Evolutionary conservation across 1,284 basidiomycete species (phyloP).

Genomic region (Ceratobasidium sp.): DNA sequence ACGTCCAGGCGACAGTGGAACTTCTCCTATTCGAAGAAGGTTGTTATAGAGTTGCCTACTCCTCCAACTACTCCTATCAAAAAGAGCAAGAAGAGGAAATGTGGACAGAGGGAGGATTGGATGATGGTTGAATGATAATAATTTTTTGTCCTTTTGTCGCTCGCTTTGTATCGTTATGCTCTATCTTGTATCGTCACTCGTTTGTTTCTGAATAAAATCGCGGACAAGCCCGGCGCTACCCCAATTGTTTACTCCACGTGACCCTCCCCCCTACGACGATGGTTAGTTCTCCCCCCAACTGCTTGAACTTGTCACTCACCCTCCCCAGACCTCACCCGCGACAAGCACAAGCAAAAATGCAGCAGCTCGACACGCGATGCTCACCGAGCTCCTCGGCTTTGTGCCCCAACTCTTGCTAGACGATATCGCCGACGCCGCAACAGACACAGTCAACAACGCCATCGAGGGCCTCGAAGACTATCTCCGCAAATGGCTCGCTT

Average conservation of each 20-base stretch:
- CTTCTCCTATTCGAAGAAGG: too few relatives aligned
- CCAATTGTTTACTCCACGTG: background rate
- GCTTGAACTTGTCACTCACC: background rate
- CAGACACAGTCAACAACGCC: constrained; percentile 48
- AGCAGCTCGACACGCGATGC: constrained; percentile 34
- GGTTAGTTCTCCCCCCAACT: background rate
- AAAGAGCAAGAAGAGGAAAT: too few relatives aligned
- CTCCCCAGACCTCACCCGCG: background rate
- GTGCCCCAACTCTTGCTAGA: constrained; percentile 50
- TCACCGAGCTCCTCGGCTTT: constrained; percentile 50
- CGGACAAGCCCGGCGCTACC: background rate
- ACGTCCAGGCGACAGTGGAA: too few relatives aligned
- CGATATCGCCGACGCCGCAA: constrained; percentile 49
- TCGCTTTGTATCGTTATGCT: too few relatives aligned
- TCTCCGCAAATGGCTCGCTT: constrained; percentile 47
- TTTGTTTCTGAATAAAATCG: too few relatives aligned
- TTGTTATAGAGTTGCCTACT: too few relatives aligned
- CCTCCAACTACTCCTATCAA: too few relatives aligned
- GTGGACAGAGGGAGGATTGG: too few relatives aligned
- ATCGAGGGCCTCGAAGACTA: constrained; percentile 49
- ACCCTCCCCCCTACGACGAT: too few relatives aligned
- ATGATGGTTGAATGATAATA: too few relatives aligned
- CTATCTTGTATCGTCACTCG: too few relatives aligned
- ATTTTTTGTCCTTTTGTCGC: too few relatives aligned
- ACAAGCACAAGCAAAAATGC: constrained; percentile 5